Evolutionary conservation across 805 yeast genomes (phyloP).

Genomic region (Yamadazyma sp.): DNA sequence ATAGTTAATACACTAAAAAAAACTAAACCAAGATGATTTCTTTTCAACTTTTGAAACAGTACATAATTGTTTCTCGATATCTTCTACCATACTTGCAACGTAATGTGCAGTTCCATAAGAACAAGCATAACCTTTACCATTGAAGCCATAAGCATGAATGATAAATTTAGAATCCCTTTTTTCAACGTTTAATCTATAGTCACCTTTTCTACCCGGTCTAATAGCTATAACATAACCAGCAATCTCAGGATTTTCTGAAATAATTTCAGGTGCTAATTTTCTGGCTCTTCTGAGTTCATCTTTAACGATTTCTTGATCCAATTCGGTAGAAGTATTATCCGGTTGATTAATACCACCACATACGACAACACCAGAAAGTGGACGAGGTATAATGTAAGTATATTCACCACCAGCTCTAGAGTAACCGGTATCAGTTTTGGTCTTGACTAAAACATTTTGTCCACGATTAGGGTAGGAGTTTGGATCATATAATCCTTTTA

Average conservation of each 20-base stretch:
- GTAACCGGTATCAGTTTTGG: conserved; percentile 12
- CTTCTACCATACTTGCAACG: neutral
- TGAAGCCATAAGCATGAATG: conserved; percentile 4
- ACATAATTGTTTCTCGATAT: neutral
- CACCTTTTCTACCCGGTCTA: neutral
- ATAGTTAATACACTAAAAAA: too few species aligned
- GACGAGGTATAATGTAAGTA: conserved; percentile 15
- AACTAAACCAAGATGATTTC: too few species aligned
- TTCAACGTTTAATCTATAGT: conserved; percentile 1
- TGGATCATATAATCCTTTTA: too few species aligned
- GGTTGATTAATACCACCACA: conserved; percentile 12
- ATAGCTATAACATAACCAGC: conserved; percentile 2
- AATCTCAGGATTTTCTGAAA: conserved; percentile 4
- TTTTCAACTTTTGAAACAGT: neutral
- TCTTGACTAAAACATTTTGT: too few species aligned
- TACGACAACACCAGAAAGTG: conserved; percentile 14
- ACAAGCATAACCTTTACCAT: conserved; percentile 1
- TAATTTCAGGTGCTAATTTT: conserved; percentile 6
- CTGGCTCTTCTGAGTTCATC: conserved; percentile 6
- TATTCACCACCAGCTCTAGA: conserved; percentile 12
- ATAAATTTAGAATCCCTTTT: neutral
- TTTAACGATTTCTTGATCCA: conserved; percentile 2
- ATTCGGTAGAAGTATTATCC: neutral
- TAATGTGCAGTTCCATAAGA: conserved; percentile 3
- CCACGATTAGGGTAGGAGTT: too few species aligned